Evolutionary conservation across 805 yeast genomes (phyloP), one percentile per base, ranked within the genome.

Genomic region (Ogataea nonfermentans): DNA sequence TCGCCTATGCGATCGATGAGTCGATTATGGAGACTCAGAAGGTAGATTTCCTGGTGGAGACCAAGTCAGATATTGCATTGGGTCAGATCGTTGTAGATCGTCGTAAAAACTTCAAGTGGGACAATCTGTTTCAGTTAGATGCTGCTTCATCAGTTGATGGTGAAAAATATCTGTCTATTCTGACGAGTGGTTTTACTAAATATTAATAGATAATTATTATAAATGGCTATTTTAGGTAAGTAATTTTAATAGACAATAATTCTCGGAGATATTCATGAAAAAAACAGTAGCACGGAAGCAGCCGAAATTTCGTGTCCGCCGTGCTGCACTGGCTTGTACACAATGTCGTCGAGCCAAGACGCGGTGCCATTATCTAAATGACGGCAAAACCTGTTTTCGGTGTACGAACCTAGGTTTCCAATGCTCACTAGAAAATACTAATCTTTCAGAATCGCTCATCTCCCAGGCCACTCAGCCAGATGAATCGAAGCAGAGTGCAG

Each of bases 21-120:
- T 35, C 44, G n/a, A 51, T 54, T 16, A 48, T 54, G 53, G 37
- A 32, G 3, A 48, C 56, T 2, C 49, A 52, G 27, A 33, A 16
- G 15, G 55, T 55, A 12, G 52, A 46, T 19, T 30, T 50, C 35
- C 45, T 49, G 9, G 56, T 55, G 20, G 60, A 55, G 35, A 54
- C 59, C 3, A 36, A 53, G 36, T 47, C 55, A 24, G 41, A 44
- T 4, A 39, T 55, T 17, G 48, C 58, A 9, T 37, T 55, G 15
- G 57, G 60, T 10, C 57, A 52, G 39, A 42, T 49, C 11, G 46
- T 55, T 24, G 59, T 55, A 28, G 59, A 55, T 32, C 45, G 56
- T 37, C 48, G 59, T 32, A 52, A 48, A 37, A 55, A 54, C 33
- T 55, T 55, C 43, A 54, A 51, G 35, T 55, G 60, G 57, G 38